Evolutionary conservation across 2,329 filamentous ascomycete species (phyloP), one percentile per base, ranked within the genome.

Genomic region (Aureobasidium zeae): DNA sequence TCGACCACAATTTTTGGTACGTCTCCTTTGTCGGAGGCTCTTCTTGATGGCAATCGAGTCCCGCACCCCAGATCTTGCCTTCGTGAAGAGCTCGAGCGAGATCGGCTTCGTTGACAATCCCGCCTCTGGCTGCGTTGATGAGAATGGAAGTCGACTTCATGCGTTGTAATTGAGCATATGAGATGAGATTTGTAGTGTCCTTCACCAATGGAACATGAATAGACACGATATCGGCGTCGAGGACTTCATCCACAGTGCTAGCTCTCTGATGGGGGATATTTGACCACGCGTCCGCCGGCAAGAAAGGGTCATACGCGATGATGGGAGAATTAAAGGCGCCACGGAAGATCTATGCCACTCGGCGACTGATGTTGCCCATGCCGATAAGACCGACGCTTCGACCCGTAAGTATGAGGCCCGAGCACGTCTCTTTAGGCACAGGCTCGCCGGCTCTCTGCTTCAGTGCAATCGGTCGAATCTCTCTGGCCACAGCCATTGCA

Each of bases 351-450:
- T 52, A 51, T 1, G 61, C 61, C n/a, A 63, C 53, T 6, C 48
- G 50, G 4, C 50, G 52, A 1, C 63, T 62, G 24, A 65, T 62
- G 43, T 58, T 56, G 3, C 63, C 63, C 58, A 65, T 62, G 3
- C 63, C 62, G 17, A 65, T 46, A n/a, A 65, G 56, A 2, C 62
- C 63, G 6, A 66, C 43, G 0, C 56, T 57, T 51, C 63, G 64
- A 6, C 52, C 48, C 16, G 54, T 55, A 21, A 61, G 49, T 17
- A 54, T 59, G 26, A 69, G 32, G 0, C 67, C 67, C 1, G 56
- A 62, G 48, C 66, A 70, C 1, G 55, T 59, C 44, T 68, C 65
- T 49, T 69, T 70, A 10, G 55, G 57, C 0, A 64, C 57, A 0
- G 51, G 35, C 1, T 54, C 47, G 2, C 61, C 60, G 3, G 44